Conservation (phyloP, 345 rosid genomes). For the Hibiscus mutabilis region DNA sequence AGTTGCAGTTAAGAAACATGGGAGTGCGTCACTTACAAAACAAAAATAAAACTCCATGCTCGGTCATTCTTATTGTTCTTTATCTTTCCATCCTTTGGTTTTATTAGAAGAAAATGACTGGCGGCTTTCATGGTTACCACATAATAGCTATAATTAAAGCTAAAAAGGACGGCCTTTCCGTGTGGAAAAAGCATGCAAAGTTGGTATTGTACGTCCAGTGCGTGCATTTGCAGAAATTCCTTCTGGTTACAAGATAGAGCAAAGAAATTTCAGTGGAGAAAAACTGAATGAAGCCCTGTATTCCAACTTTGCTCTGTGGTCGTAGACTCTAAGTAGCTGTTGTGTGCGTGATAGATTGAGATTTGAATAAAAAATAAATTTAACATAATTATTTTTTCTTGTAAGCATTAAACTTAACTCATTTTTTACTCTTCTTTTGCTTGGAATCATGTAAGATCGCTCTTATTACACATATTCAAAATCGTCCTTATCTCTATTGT, state of each 20-base stretch:
- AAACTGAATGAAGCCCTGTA: background rate
- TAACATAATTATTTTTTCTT: too few relatives aligned
- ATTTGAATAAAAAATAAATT: too few relatives aligned
- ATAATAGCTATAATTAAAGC: background rate
- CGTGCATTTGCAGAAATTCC: background rate
- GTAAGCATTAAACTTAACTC: too few relatives aligned
- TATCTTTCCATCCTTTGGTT: background rate
- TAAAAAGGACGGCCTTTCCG: background rate
- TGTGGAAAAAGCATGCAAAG: background rate
- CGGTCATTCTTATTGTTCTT: background rate
- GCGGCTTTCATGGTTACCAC: background rate
- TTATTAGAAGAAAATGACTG: background rate
- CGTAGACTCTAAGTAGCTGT: too few relatives aligned
- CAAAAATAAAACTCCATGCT: background rate
- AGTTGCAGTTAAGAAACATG: background rate
- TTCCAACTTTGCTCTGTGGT: background rate
- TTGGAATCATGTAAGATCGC: rapidly evolving
- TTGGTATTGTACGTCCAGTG: background rate
- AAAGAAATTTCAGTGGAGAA: background rate
- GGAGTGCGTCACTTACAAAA: background rate
- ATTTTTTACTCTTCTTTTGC: too few relatives aligned
- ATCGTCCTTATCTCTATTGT: too few relatives aligned
- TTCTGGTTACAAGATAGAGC: background rate
- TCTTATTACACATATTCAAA: too few relatives aligned
- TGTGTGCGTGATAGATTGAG: too few relatives aligned